Conservation (phyloP, 108 stramenopile genomes). For the Cyclotella baltica region DNA sequence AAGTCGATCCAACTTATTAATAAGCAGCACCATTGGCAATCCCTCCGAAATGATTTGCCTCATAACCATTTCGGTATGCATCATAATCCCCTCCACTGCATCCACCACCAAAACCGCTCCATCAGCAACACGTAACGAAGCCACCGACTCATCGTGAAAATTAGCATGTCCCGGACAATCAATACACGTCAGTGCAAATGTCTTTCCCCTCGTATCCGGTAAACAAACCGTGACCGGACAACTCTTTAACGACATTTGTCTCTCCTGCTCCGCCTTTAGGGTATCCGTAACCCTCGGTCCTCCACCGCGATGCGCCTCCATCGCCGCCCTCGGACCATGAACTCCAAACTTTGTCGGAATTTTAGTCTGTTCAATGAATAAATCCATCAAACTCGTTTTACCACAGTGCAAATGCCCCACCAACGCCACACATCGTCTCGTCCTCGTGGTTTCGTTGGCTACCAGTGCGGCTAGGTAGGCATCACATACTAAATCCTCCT, state of each 20-base stretch:
- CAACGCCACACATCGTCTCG: constrained; percentile 87
- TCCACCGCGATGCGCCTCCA: constrained; percentile 52
- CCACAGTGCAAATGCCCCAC: constrained; percentile 97
- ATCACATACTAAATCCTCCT: constrained; percentile 58
- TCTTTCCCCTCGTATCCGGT: constrained; percentile 90
- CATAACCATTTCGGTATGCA: constrained; percentile 91
- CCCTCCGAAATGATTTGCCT: constrained; percentile 84
- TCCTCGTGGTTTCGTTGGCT: constrained; percentile 76
- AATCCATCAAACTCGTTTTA: constrained; percentile 92
- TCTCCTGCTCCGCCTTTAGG: constrained; percentile 91
- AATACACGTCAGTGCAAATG: constrained; percentile 84
- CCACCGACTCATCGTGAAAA: constrained; percentile 95
- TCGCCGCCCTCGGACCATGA: constrained; percentile 46
- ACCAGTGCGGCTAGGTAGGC: constrained; percentile 66
- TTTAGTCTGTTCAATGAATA: constrained; percentile 76
- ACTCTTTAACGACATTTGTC: constrained; percentile 91
- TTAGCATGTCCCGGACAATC: constrained; percentile 97
- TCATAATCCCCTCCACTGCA: constrained; percentile 96
- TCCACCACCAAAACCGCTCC: constrained; percentile 95
- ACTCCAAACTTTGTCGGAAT: constrained; percentile 42
- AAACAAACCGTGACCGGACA: constrained; percentile 89
- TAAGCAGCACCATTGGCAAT: constrained; percentile 80
- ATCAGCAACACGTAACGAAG: constrained; percentile 87
- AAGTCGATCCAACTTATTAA: constrained; percentile 97
- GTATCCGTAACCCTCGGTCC: constrained; percentile 87